Percentiles rank a stretch among this genome's conserved stretches.
Conservation (phyloP, 2,329 filamentous ascomycete species). For the Zasmidium angulare region DNA sequence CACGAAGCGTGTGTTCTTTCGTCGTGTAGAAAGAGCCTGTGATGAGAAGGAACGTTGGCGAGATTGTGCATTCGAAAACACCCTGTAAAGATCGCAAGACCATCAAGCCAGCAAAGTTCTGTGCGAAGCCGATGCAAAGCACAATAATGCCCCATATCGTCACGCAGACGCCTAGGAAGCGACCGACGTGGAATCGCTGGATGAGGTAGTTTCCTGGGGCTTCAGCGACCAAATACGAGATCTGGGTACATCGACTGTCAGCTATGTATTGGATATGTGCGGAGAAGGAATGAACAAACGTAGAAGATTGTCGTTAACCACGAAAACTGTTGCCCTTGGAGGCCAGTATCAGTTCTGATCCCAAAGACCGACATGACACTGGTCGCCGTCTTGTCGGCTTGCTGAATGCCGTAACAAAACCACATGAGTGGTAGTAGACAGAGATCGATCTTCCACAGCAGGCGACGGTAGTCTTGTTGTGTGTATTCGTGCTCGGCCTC, state of each 20-base stretch:
- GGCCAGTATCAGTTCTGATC: conserved; percentile 4
- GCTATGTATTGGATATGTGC: not conserved
- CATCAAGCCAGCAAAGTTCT: conserved; percentile 13
- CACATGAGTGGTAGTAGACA: conserved; percentile 49
- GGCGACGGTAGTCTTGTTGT: conserved; percentile 1
- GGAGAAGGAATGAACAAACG: not conserved
- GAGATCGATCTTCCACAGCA: conserved; percentile 39
- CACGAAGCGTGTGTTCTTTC: conserved; percentile 8
- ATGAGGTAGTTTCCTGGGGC: conserved; percentile 15
- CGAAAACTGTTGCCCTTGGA: conserved; percentile 14
- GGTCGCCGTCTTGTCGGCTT: conserved; percentile 43
- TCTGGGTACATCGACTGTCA: not conserved
- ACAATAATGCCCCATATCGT: conserved; percentile 15
- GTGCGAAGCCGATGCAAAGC: conserved; percentile 16
- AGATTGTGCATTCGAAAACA: conserved; percentile 15
- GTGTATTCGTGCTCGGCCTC: conserved; percentile 10
- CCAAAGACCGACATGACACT: conserved; percentile 14
- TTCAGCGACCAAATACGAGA: conserved; percentile 13
- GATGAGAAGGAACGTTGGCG: conserved; percentile 11
- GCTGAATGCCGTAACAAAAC: conserved; percentile 49
- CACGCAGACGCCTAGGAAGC: conserved; percentile 12
- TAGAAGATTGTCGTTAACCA: conserved; percentile 17
- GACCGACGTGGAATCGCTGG: conserved; percentile 12
- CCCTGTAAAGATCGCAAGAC: conserved; percentile 14
- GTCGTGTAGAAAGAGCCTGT: conserved; percentile 11